These are phyloP conservation scores for Lentithecium fluviatile DNA, from an alignment of 495 filamentous ascomycete genomes.

Conservation along the genomic window DNA sequence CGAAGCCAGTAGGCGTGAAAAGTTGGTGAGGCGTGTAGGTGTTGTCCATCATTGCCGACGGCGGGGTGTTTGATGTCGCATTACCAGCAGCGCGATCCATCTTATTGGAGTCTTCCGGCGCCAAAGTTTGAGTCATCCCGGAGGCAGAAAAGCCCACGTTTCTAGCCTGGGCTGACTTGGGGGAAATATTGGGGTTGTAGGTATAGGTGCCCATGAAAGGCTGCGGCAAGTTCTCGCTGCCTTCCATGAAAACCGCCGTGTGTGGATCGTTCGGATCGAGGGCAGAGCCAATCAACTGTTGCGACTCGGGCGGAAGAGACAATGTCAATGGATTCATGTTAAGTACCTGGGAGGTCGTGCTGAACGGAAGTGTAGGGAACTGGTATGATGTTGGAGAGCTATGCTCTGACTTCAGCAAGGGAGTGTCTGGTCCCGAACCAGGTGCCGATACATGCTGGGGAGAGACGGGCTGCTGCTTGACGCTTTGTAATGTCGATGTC, in stretches of 20 bases:
- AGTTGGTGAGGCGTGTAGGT: background rate
- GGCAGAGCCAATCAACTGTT: constrained; percentile 49
- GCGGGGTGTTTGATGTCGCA: constrained; percentile 1
- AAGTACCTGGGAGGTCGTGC: constrained; percentile 10
- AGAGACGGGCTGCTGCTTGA: constrained; percentile 3
- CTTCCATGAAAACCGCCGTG: constrained; percentile 49
- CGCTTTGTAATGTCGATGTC: constrained; percentile 9
- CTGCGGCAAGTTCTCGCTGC: constrained; percentile 38
- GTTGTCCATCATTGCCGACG: constrained; percentile 9
- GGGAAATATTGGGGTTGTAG: constrained; percentile 39
- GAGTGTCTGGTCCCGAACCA: constrained; percentile 10
- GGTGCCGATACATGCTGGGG: background rate
- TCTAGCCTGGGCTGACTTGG: constrained; percentile 10
- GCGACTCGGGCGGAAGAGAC: constrained; percentile 50
- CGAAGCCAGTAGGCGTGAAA: constrained; percentile 8
- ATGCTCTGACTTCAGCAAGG: constrained; percentile 20
- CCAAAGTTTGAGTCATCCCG: constrained; percentile 18
- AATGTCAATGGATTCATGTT: constrained; percentile 46
- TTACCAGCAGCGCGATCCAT: background rate
- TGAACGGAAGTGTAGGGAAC: constrained; percentile 18
- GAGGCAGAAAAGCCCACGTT: background rate
- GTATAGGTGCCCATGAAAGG: constrained; percentile 41
- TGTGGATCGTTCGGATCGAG: constrained; percentile 48
- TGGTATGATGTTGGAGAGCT: constrained; percentile 10
- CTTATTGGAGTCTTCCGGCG: background rate